A percentile compares a stretch with the other conserved stretches of the same genome.
These are phyloP conservation scores for Vickermania ingenoplastis DNA, from an alignment of 208 protist genomes.

Conservation along the genomic window DNA sequence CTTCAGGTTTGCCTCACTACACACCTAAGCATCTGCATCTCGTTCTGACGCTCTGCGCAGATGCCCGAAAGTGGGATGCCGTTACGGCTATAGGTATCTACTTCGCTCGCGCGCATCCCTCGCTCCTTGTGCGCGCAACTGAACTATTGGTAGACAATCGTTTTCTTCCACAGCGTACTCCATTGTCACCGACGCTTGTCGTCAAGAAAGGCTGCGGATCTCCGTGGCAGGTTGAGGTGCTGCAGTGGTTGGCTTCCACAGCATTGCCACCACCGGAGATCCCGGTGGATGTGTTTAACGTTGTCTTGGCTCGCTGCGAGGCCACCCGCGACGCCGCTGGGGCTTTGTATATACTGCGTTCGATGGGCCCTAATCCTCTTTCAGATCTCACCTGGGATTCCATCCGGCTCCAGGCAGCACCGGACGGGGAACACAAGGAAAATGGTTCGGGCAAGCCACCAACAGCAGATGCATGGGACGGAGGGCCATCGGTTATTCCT, in stretches of 20 bases:
- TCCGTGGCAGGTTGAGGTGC: not conserved
- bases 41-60: constrained; percentile 46
- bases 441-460: not conserved
- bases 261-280: constrained; percentile 26
- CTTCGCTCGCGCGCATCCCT: constrained; percentile 27
- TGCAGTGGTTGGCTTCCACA: not conserved
- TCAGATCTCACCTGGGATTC: not conserved
- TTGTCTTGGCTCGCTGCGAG: constrained; percentile 51
- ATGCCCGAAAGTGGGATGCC: constrained; percentile 33
- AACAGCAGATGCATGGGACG: not conserved
- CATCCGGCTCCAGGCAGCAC: constrained; percentile 8
- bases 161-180: not conserved
- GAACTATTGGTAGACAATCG: constrained; percentile 23
- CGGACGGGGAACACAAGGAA: not conserved
- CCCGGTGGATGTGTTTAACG: constrained; percentile 69
- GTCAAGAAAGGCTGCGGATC: not conserved
- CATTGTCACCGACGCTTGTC: too few species aligned
- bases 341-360: constrained; percentile 44
- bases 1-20: constrained; percentile 7
- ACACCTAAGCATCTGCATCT: constrained; percentile 33
- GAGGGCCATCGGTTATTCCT: not conserved
- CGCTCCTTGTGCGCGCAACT: constrained; percentile 26
- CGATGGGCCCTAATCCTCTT: constrained; percentile 74
- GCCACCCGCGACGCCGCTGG: constrained; percentile 49
- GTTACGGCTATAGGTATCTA: constrained; percentile 29